These are phyloP conservation scores for Sodiomyces alkalinus DNA, from an alignment of 2,329 filamentous ascomycete species.

Conservation along the genomic window DNA sequence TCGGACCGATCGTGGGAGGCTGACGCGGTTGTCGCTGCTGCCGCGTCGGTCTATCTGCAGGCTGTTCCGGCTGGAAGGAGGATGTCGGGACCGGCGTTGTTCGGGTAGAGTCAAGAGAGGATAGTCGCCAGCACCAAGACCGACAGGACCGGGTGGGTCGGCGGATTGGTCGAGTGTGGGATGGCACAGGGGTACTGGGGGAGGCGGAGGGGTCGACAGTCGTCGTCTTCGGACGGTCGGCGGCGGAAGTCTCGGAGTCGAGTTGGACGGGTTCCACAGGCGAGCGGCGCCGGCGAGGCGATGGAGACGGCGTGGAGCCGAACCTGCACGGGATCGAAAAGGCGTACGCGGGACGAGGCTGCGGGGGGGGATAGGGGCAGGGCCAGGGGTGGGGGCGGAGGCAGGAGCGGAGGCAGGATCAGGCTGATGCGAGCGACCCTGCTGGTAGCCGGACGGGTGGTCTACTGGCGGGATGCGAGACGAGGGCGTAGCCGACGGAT, in stretches of 20 bases:
- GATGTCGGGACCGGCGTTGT: conserved; percentile 29
- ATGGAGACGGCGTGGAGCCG: conserved; percentile 18
- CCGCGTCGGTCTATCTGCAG: conserved; percentile 32
- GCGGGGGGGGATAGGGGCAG: conserved; percentile 7
- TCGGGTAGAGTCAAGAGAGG: conserved; percentile 37
- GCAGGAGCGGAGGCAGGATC: conserved; percentile 4
- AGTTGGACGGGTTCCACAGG: conserved; percentile 47
- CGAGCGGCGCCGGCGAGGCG: conserved; percentile 28
- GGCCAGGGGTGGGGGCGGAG: too few species aligned
- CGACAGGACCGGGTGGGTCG: conserved; percentile 19
- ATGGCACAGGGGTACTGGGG: conserved; percentile 32
- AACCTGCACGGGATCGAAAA: too few species aligned
- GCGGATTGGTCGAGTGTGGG: conserved; percentile 23
- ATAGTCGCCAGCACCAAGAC: conserved; percentile 27
- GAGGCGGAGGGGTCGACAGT: conserved; percentile 37
- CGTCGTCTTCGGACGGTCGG: conserved; percentile 19
- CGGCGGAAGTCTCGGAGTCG: conserved; percentile 29
- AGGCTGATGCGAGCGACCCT: too few species aligned
- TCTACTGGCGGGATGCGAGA: conserved; percentile 1
- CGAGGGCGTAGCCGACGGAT: not conserved
- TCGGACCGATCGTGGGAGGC: conserved; percentile 36
- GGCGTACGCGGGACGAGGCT: conserved; percentile 6
- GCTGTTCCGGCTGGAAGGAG: conserved; percentile 28
- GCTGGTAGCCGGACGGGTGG: too few species aligned
- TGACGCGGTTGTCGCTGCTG: conserved; percentile 32